Conservation (phyloP, 352 stramenopile species). For the Globisporangium viniferum region DNA sequence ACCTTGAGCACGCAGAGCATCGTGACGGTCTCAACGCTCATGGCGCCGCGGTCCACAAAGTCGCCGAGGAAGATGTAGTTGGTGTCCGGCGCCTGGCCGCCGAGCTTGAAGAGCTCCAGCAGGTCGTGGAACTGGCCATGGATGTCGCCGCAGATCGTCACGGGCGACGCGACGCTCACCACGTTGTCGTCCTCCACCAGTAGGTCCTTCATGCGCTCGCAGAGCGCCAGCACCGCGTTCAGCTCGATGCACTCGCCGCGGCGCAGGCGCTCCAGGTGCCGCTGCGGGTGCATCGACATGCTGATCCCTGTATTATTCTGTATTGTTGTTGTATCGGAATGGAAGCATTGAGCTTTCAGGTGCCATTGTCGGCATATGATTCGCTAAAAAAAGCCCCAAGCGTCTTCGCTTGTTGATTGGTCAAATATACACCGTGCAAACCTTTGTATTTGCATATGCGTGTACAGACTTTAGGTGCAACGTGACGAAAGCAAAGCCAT, state of each 20-base stretch:
- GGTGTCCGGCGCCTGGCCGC: constrained; percentile 81
- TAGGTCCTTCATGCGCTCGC: constrained; percentile 65
- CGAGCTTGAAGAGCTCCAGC: constrained; percentile 90
- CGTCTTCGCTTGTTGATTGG: too few species aligned
- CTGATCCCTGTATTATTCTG: background rate
- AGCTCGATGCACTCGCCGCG: constrained; percentile 51
- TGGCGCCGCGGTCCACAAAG: constrained; percentile 96
- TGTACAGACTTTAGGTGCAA: background rate
- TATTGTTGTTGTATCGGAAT: too few species aligned
- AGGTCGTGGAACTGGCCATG: constrained; percentile 98
- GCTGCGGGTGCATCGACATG: constrained; percentile 32
- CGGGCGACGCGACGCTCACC: constrained; percentile 65
- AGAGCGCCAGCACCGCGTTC: constrained; percentile 57
- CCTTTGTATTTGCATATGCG: background rate
- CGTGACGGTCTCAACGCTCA: constrained; percentile 93
- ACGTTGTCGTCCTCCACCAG: constrained; percentile 83
- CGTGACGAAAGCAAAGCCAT: background rate
- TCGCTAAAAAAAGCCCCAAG: too few species aligned
- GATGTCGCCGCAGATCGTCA: constrained; percentile 92
- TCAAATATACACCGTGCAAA: background rate
- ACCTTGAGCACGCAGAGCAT: constrained; percentile 88
- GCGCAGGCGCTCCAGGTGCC: constrained; percentile 59
- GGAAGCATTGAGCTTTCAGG: too few species aligned
- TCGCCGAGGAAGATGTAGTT: constrained; percentile 96
- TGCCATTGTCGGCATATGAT: too few species aligned